Evolutionary conservation across 306 rosid species (phyloP), one percentile per base, ranked within the genome.

Genomic region (Leucaena leucocephala): DNA sequence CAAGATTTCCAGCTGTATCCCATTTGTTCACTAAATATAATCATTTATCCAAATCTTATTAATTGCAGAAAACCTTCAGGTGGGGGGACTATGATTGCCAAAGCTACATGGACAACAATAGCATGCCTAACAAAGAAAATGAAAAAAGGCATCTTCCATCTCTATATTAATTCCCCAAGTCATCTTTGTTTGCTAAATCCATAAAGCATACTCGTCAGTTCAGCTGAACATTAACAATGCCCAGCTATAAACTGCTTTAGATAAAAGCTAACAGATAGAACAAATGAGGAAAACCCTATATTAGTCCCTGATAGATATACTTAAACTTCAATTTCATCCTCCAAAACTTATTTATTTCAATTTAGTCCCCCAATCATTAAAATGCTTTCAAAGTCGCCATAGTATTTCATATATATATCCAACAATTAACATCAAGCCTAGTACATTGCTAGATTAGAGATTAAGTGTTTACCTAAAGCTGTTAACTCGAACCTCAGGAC

Each of bases 151-250:
- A 14, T n/a, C 66, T 39, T 11, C 62, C 15, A 64, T 52, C 50
- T 17, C 42, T 46, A 80, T 80, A 64, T 75, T 22, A 86, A 82
- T 80, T 82, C 73, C 73, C 70, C 35, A 40, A 75, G 38, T 68
- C 55, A 71, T 52, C 34, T n/a, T 62, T 50, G 19, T 36, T 68
- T 13, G 22, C 54, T 15, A 82, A n/a, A 49, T 77, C 62, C 57
- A 46, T 62, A 85, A 61, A 19, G 76, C 48, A 72, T 22, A 78
- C 63, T 74, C 54, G 61, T 12, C 39, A 64, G 67, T 61, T 50
- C 68, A 52, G 46, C 34, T 63, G 50, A 78, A 22, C 36, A 22
- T 58, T 22, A 58, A 82, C 9, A 81, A 74, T 75, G 43, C 77
- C 70, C 76, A 72, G 74, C 44, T 75, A 75, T 49, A 68, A 55